Evolutionary conservation across 2,329 filamentous ascomycete genomes (phyloP), one percentile per base, ranked within the genome.

Genomic region (Emericellopsis atlantica): DNA sequence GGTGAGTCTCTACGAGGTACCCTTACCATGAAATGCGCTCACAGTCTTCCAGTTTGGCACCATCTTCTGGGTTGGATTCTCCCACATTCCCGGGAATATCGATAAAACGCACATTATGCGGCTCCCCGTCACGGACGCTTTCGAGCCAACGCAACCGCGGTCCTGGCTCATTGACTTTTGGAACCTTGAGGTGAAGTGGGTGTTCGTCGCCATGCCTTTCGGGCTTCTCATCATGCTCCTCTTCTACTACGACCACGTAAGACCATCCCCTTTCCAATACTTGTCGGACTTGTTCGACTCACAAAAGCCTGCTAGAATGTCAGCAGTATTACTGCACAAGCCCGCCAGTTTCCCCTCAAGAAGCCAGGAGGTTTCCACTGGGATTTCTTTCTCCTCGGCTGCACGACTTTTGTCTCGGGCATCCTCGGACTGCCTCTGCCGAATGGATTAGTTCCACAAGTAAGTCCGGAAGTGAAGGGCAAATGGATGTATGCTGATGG

Each of bases 301-400:
- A 21, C 18, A 21, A 21, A 21, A 21, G 18, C 18, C 18, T 5
- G 14, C 12, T 32, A 62, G 62, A 67, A 68, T 32, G 68, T 76
- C 40, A 72, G 68, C 44, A 72, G 67, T 21, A 60, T 77, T 26
- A 73, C 67, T 9, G 72, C 72, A 0, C 73, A 76, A 54, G 71
- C 69, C 12, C 67, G 65, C 22, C 64, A 73, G 22, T 76, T 70
- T 37, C 72, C 72, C 0, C 58, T 77, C 10, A 65, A 65, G 40
- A 76, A 77, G 47, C 72, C 72, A 0, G 71, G 70, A 0, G 72
- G 72, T n/a, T 76, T 76, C 49, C 71, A 76, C 51, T 76, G 72
- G 72, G 73, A 76, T 51, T 67, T 76, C 48, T 76, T 75, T 53
- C 61, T 77, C 0, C 62, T 76, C 0, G 73, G 72, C 6, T 62